Percentiles rank a stretch among this genome's conserved stretches.
phyloP scores from a whole-genome alignment of 2,329 filamentous ascomycete genomes.

The Pseudogymnoascus sp. region DNA sequence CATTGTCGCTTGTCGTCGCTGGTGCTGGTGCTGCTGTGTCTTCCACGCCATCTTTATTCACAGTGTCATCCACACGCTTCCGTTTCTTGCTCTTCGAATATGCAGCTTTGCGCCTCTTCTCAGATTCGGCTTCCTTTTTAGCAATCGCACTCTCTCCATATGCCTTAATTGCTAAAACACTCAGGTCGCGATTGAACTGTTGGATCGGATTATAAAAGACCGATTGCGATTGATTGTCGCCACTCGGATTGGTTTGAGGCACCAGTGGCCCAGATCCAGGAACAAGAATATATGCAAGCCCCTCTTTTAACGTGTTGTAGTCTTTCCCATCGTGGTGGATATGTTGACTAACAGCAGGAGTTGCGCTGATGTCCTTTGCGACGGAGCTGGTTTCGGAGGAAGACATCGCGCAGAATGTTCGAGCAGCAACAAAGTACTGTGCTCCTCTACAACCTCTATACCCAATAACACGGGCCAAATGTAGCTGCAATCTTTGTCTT shows the following conservation, averaged over 20 bases:
- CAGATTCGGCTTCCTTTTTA: slow-evolving; percentile 36
- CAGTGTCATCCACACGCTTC: slow-evolving; percentile 33
- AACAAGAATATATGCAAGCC: slow-evolving; percentile 58
- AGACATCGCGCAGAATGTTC: neutral
- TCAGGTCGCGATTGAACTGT: slow-evolving; percentile 95
- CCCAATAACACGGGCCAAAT: neutral
- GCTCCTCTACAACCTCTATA: neutral
- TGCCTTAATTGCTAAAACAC: slow-evolving; percentile 82
- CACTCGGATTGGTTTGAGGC: slow-evolving; percentile 36
- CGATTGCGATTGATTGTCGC: slow-evolving; percentile 57
- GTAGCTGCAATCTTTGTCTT: neutral
- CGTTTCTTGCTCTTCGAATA: slow-evolving; percentile 34
- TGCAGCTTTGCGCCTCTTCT: slow-evolving; percentile 32
- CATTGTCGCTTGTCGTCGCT: neutral
- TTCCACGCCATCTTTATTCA: slow-evolving; percentile 25
- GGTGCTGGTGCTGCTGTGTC: slow-evolving; percentile 26
- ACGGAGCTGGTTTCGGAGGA: neutral
- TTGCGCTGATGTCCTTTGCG: slow-evolving; percentile 21
- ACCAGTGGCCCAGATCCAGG: slow-evolving; percentile 43
- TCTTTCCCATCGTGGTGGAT: slow-evolving; percentile 39
- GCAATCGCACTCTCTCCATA: slow-evolving; percentile 64
- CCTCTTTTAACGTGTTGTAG: slow-evolving; percentile 57
- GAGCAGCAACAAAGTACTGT: neutral
- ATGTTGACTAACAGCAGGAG: slow-evolving; percentile 25
- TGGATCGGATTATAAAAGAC: slow-evolving; percentile 99